Evolutionary conservation across 768 basidiomycete species (phyloP), one percentile per base, ranked within the genome.

Genomic region (Leucocoprinus leucothites): DNA sequence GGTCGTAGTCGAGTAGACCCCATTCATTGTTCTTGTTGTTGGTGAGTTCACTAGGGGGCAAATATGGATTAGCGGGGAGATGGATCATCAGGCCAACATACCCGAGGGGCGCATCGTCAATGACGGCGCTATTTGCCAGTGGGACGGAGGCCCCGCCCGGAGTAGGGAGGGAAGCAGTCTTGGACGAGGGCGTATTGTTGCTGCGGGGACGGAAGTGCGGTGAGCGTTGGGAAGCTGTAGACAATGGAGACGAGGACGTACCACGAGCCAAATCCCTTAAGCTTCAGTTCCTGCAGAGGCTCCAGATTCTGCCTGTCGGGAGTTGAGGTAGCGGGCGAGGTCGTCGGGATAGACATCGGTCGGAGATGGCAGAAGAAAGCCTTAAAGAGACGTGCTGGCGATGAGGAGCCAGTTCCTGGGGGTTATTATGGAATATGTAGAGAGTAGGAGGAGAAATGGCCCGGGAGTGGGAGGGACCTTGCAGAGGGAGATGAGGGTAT

Each of bases 91-190:
- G 8, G 13, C 22, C 13, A 42, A 62, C 61, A 53, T 60, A 62
- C 61, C 54, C 53, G 6, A 58, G 43, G 43, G 51, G 38, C 24
- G 58, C 43, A 21, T 58, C 47, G 45, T 47, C 45, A 8, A 53
- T 22, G 5, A 48, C 50, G 34, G 53, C 53, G 34, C 51, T 54
- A 24, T 55, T 25, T 28, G 46, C 51, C 51, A 64, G 58, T 25
- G 57, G 50, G 50, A 56, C 51, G 25, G 43, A 51, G 43, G 57
- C 52, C 28, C 57, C 52, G 28, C 62, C 50, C 38, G 71, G 71
- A 26, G 71, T 72, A 43, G 70, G 71, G 41, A 72, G 67, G 3
- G 69, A 69, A 18, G 69, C 66, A 9, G 68, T 65, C 43, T 63
- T 68, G 40, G 66, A 65, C 18, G 67, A 66, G 56, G 71, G 70